These are phyloP conservation scores for Podospora didyma DNA, from an alignment of 495 filamentous ascomycete species.

Conservation along the genomic window DNA sequence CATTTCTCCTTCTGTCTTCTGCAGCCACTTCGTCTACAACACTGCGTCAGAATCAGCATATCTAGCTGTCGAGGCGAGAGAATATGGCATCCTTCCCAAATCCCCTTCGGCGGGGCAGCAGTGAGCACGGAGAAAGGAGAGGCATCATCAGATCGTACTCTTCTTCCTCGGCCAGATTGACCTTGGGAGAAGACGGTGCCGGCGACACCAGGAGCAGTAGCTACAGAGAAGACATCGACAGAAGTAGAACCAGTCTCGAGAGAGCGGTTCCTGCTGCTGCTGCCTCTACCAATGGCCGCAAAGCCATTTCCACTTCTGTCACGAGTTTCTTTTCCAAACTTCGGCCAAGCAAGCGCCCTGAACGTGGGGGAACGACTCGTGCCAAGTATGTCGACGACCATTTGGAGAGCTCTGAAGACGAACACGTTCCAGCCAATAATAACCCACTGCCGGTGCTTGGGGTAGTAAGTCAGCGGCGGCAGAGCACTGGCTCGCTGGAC, in stretches of 20 bases:
- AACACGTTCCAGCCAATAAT: not conserved
- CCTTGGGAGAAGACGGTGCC: not conserved
- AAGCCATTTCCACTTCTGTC: slow-evolving; percentile 16
- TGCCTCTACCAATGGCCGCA: not conserved
- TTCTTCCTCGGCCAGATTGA: too few species aligned
- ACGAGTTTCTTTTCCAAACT: slow-evolving; percentile 30
- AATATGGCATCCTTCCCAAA: too few species aligned
- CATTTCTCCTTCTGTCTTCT: too few species aligned
- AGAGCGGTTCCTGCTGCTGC: not conserved
- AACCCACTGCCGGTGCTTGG: not conserved
- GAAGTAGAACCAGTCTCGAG: not conserved
- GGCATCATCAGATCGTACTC: too few species aligned
- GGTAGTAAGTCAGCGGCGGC: not conserved
- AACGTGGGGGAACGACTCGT: slow-evolving; percentile 38
- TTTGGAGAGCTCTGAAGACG: not conserved
- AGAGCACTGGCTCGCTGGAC: slow-evolving; percentile 1
- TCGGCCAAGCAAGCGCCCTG: slow-evolving; percentile 38
- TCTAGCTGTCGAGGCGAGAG: too few species aligned
- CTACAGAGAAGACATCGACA: not conserved
- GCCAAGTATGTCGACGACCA: not conserved
- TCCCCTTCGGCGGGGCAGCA: too few species aligned
- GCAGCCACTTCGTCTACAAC: too few species aligned
- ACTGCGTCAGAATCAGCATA: too few species aligned
- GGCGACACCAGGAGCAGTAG: not conserved
- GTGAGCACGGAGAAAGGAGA: too few species aligned